Conservation (phyloP, 768 basidiomycete species). For the Termitomyces sp. region DNA sequence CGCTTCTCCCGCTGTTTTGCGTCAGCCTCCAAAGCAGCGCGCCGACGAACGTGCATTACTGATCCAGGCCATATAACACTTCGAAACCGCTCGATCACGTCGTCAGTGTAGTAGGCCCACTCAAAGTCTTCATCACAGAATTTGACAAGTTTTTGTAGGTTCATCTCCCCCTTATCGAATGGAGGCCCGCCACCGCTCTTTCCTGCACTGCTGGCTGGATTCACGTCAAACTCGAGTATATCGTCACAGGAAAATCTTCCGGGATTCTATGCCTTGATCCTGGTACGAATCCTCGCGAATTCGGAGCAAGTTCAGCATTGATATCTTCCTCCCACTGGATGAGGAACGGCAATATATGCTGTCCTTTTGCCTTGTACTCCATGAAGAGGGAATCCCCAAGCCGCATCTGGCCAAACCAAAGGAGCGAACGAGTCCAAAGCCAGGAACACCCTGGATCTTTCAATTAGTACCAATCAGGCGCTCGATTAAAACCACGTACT, state of each 20-base stretch:
- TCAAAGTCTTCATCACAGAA: too few species aligned
- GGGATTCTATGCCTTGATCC: constrained; percentile 26
- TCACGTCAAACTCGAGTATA: constrained; percentile 53
- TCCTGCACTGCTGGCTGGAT: constrained; percentile 13
- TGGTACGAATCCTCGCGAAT: constrained; percentile 40
- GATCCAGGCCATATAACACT: constrained; percentile 15
- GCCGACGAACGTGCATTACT: constrained; percentile 51
- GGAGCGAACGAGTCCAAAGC: constrained; percentile 50
- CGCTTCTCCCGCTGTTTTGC: constrained; percentile 21
- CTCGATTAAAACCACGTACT: constrained; percentile 21
- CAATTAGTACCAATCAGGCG: not conserved
- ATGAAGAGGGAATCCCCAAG: constrained; percentile 46
- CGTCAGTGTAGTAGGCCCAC: too few species aligned
- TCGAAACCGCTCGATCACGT: too few species aligned
- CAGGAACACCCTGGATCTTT: constrained; percentile 24
- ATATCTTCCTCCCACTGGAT: constrained; percentile 42
- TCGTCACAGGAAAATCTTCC: constrained; percentile 48
- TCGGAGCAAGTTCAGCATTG: constrained; percentile 42
- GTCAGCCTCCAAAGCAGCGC: too few species aligned
- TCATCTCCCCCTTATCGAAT: constrained; percentile 34
- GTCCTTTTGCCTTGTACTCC: constrained; percentile 25
- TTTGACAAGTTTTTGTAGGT: constrained; percentile 46
- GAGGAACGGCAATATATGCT: too few species aligned
- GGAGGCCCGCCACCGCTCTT: constrained; percentile 29
- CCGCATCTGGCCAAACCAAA: constrained; percentile 60